phyloP scores from a whole-genome alignment of 306 rosid species.

The Prunus salicina region DNA sequence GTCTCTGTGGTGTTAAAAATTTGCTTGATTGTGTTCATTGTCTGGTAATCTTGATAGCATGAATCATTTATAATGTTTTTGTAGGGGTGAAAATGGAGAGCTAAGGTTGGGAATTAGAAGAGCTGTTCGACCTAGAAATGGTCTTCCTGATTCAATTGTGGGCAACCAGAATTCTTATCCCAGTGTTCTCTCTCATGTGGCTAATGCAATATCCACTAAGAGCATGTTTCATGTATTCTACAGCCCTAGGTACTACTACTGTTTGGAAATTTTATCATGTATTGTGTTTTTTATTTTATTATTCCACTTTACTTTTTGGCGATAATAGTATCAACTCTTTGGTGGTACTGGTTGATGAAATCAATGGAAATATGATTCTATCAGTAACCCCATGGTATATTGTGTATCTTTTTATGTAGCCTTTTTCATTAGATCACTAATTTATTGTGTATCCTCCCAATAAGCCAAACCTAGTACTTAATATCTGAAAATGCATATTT shows the following conservation, averaged over 20 bases:
- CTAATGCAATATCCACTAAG: slow-evolving; percentile 75
- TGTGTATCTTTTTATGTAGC: not conserved
- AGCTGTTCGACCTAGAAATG: slow-evolving; percentile 78
- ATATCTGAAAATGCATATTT: no score
- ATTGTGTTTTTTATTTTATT: no score
- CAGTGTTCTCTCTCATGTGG: slow-evolving; percentile 65
- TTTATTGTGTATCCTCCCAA: not conserved
- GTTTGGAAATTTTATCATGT: not conserved
- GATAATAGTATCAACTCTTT: not conserved
- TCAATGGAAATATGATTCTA: not conserved
- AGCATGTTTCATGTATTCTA: slow-evolving; percentile 89
- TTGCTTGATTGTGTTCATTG: not conserved
- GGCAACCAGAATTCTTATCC: slow-evolving; percentile 67
- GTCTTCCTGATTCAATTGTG: slow-evolving; percentile 79
- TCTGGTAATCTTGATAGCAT: not conserved
- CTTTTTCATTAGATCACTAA: not conserved
- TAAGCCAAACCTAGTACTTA: not conserved
- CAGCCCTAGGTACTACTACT: slow-evolving; percentile 75
- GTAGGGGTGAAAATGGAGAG: slow-evolving; percentile 94
- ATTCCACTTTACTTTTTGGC: not conserved
- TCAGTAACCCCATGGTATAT: not conserved
- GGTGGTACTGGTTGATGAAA: not conserved
- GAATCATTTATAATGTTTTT: slow-evolving; percentile 20
- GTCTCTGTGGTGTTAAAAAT: not conserved
- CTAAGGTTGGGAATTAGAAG: slow-evolving; percentile 92